Percentiles rank a stretch among this genome's conserved stretches.
Evolutionary conservation across 768 basidiomycete genomes (phyloP).

Genomic region (Termitomyces sp.): DNA sequence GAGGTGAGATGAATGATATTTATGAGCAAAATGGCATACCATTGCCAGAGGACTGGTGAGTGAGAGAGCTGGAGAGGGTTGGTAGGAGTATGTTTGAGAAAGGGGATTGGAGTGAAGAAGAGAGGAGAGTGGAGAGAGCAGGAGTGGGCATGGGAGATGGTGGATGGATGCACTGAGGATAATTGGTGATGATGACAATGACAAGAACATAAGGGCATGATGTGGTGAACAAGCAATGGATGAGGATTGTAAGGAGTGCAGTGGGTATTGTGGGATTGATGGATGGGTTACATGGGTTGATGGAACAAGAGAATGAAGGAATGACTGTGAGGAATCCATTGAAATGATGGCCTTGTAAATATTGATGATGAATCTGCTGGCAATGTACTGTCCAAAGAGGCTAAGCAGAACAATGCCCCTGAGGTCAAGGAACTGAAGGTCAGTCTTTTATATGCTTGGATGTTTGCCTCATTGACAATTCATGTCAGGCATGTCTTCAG

Average conservation of each 20-base stretch:
- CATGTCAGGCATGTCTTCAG: slow-evolving; percentile 63
- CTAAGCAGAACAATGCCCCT: slow-evolving; percentile 60
- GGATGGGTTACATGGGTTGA: slow-evolving; percentile 66
- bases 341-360: slow-evolving; percentile 71
- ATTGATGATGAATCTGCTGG: slow-evolving; percentile 55
- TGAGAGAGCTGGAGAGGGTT: slow-evolving; percentile 97
- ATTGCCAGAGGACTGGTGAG: slow-evolving; percentile 90
- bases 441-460: slow-evolving; percentile 12
- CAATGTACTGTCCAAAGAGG: slow-evolving; percentile 42
- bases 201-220: slow-evolving; percentile 24
- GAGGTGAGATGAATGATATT: slow-evolving; percentile 58
- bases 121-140: slow-evolving; percentile 58
- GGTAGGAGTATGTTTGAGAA: slow-evolving; percentile 86
- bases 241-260: slow-evolving; percentile 65
- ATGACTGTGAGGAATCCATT: slow-evolving; percentile 61
- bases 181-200: slow-evolving; percentile 38
- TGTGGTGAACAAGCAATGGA: slow-evolving; percentile 60
- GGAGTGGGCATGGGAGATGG: slow-evolving; percentile 47
- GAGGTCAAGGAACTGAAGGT: slow-evolving; percentile 84
- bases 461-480: slow-evolving; percentile 6
- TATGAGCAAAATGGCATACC: slow-evolving; percentile 64
- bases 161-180: slow-evolving; percentile 83
- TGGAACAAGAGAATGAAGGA: slow-evolving; percentile 55
- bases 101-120: slow-evolving; percentile 87
- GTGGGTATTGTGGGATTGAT: slow-evolving; percentile 66